Evolutionary conservation across 73 alveolate species (phyloP), one percentile per base, ranked within the genome.

Genomic region (Paramecium sonneborni): DNA sequence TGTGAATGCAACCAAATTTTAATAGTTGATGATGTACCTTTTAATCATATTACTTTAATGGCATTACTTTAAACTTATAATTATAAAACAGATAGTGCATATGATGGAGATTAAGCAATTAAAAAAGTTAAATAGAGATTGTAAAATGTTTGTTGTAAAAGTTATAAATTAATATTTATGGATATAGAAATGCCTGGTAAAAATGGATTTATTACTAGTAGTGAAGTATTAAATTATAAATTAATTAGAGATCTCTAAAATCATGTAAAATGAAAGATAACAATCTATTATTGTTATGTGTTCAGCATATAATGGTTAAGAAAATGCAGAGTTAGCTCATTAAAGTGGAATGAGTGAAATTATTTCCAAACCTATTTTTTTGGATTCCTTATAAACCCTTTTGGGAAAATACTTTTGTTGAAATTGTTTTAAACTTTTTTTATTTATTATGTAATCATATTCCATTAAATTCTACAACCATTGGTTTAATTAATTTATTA

Each of bases 171-270:
- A 1, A 79, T 79, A 20, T 46, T 79, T 24, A 79, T 79, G 90
- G 90, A 79, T 23, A 79, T 79, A 9, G 90, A 79, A 46, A 79
- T 79, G 90, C 90, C 90, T 10, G 74, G 69, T 4, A 79, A 39
- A 34, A 39, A 79, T 79, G 90, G 90, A 24, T 79, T 79, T 26
- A 15, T 15, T 14, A 28, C 76, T 30, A 39, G 62, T 30, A 79
- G 55, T 23, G 72, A 79, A 79, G 90, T 79, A 79, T 62, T 62
- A 62, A 52, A 52, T 18, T 2, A 62, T 30, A 62, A 62, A 26
- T 62, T 62, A 62, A 30, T 62, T 62, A 62, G 84, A 62, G 84
- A 62, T 62, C 84, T 62, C 84, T 30, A 32, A 26, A 24, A 7
- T 62, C 4, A 1, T 62, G 10, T 7, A 30, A 32, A 62, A 62